A percentile compares a stretch with the other conserved stretches of the same genome.
These are phyloP conservation scores for Ustilago esculenta DNA, from an alignment of 1,284 basidiomycete genomes.

Conservation along the genomic window DNA sequence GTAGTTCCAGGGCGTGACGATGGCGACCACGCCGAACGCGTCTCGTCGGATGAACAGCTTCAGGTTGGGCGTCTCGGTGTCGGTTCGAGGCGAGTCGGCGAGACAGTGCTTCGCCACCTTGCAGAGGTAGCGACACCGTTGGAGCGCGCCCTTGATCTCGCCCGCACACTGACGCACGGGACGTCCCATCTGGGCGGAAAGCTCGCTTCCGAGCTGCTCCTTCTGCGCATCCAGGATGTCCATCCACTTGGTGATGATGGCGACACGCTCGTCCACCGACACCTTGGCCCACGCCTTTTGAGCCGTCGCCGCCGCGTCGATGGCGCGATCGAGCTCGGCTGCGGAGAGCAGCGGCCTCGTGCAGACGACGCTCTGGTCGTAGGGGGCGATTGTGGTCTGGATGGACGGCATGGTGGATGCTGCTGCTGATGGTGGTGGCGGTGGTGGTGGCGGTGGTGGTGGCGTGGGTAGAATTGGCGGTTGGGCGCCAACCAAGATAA, in stretches of 20 bases:
- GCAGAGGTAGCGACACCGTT: slow-evolving; percentile 84
- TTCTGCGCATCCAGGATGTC: slow-evolving; percentile 73
- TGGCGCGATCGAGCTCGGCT: slow-evolving; percentile 73
- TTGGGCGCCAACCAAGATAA: too few relatives aligned
- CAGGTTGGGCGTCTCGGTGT: slow-evolving; percentile 83
- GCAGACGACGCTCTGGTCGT: slow-evolving; percentile 69
- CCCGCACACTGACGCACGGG: slow-evolving; percentile 80
- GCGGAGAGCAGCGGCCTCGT: slow-evolving; percentile 68
- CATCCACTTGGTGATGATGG: slow-evolving; percentile 79
- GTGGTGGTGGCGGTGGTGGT: background rate
- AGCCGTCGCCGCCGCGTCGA: slow-evolving; percentile 74
- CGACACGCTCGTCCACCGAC: slow-evolving; percentile 77
- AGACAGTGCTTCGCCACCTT: slow-evolving; percentile 81
- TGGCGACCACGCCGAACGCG: slow-evolving; percentile 86
- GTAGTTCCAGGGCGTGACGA: slow-evolving; percentile 90
- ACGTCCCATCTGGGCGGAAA: slow-evolving; percentile 84
- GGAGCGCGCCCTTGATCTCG: slow-evolving; percentile 82
- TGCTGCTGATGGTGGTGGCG: background rate
- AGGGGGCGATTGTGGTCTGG: slow-evolving; percentile 71
- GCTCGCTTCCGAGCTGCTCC: slow-evolving; percentile 78
- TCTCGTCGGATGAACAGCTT: slow-evolving; percentile 81
- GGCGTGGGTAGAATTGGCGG: too few relatives aligned
- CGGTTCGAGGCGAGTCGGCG: slow-evolving; percentile 77
- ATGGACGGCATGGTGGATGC: slow-evolving; percentile 52
- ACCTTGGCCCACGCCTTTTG: slow-evolving; percentile 79